Evolutionary conservation across 2,329 filamentous ascomycete species (phyloP).

Genomic region (Claviceps humidiphila): DNA sequence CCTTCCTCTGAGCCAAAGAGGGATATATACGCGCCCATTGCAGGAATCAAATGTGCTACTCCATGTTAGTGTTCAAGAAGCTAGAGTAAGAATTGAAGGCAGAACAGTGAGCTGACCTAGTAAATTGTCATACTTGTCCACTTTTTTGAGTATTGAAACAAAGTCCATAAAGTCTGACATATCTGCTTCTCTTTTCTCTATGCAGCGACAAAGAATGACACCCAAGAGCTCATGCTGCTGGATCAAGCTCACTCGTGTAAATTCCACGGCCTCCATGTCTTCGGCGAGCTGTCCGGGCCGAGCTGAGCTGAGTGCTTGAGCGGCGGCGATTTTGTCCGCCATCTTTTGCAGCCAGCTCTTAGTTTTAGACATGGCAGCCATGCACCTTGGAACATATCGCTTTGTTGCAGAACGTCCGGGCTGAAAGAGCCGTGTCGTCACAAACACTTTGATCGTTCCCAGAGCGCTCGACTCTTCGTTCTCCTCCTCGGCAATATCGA

Average conservation of each 20-base stretch:
- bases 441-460: slow-evolving; percentile 22
- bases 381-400: slow-evolving; percentile 59
- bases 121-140: slow-evolving; percentile 63
- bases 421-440: slow-evolving; percentile 21
- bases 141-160: slow-evolving; percentile 50
- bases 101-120: slow-evolving; percentile 26
- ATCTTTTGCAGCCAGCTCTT: slow-evolving; percentile 65
- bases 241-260: slow-evolving; percentile 65
- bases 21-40: slow-evolving; percentile 62
- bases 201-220: slow-evolving; percentile 64
- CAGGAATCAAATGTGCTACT: slow-evolving; percentile 67
- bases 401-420: slow-evolving; percentile 29
- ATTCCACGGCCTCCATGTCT: slow-evolving; percentile 63
- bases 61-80: neutral
- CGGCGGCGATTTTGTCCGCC: slow-evolving; percentile 61
- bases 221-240: slow-evolving; percentile 84
- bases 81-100: slow-evolving; percentile 1
- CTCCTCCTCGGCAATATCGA: slow-evolving; percentile 43
- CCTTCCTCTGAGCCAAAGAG: slow-evolving; percentile 69
- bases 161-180: slow-evolving; percentile 62
- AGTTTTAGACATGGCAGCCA: slow-evolving; percentile 63
- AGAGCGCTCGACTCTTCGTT: slow-evolving; percentile 25
- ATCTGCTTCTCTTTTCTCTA: slow-evolving; percentile 61
- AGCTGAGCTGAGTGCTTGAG: slow-evolving; percentile 57
- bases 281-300: slow-evolving; percentile 40